Base-by-base conservation (phyloP, 805 yeast genomes). In the Saturnispora gosingensis region DNA sequence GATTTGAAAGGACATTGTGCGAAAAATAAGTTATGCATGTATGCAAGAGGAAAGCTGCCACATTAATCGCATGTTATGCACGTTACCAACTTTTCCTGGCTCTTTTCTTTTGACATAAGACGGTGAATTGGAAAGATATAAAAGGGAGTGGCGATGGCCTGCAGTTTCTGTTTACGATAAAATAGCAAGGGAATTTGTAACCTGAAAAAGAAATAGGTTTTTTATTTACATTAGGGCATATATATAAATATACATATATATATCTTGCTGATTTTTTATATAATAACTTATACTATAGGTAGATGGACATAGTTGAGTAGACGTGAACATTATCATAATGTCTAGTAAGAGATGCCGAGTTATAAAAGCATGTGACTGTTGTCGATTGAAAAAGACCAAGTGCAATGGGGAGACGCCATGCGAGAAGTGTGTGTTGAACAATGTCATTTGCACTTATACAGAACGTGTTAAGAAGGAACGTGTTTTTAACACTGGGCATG, bases 381-480 rank as follows among this genome's bases (percentile, higher is more conserved):
- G 85, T 61, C 69, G 85, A 43, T 70, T 80, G 50, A 80, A 79
- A 59, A 80, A 80, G 65, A 80, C 83, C 3, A 80, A 79, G 55
- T 80, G 85, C 61, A 80, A 79, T 53, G 85, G 85, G 24, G 71
- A 73, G 45, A 77, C 77, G 54, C 85, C 85, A 1, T 80, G 85
- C 56, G 72, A 73, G 39, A 72, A 77, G 51, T 80, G 85, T 60
- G 61, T 71, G 9, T 66, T 70, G 10, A 83, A 80, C 57, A 80
- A 80, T 62, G 77, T 76, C 59, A 72, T 80, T 32, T 80, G 85
- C 62, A 75, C 78, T 1, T 80, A 78, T 59, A 74, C 80, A 2
- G 82, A 80, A 54, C 71, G 80, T 59, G 75, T 72, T 61, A 75
- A 74, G 55, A 67, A 69, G 47, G 75, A 72, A 53, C 84, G 81